phyloP scores from a whole-genome alignment of 1,284 basidiomycete species.

The Leccinum subrobustum region DNA sequence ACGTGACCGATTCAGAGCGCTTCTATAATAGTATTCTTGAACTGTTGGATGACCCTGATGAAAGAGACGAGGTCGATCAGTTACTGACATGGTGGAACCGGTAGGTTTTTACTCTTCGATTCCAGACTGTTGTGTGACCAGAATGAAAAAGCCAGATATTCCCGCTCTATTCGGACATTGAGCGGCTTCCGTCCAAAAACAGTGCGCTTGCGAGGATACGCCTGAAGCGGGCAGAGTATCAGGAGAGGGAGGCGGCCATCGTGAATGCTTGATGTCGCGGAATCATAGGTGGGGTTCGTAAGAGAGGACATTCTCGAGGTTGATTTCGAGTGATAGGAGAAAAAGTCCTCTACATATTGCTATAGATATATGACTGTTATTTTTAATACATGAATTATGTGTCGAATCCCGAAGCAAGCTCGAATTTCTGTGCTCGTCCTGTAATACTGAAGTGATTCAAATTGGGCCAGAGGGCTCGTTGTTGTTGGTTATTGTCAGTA shows the following conservation, averaged over 20 bases:
- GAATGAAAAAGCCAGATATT: neutral
- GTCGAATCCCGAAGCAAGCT: neutral
- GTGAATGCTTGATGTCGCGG: slow-evolving; percentile 23
- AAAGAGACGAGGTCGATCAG: neutral
- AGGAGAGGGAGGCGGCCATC: neutral
- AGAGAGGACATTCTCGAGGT: slow-evolving; percentile 38
- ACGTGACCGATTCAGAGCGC: neutral
- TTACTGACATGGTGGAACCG: neutral
- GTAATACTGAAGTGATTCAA: neutral
- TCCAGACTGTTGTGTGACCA: neutral
- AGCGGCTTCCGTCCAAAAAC: neutral
- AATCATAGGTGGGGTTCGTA: slow-evolving; percentile 46
- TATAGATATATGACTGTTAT: neutral
- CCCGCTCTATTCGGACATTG: neutral
- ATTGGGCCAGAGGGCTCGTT: neutral
- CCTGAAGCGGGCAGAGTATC: neutral
- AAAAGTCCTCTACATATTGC: neutral
- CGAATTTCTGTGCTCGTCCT: neutral
- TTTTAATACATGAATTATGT: neutral
- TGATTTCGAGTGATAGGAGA: neutral
- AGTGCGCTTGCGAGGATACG: neutral
- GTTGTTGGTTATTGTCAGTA: neutral
- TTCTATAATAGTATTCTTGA: neutral
- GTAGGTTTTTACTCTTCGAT: neutral
- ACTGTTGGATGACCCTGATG: neutral